A percentile compares a stretch with the other conserved stretches of the same genome.
These are phyloP conservation scores for Ophiostoma pallidulum DNA, from an alignment of 2,329 filamentous ascomycete species.

Conservation along the genomic window DNA sequence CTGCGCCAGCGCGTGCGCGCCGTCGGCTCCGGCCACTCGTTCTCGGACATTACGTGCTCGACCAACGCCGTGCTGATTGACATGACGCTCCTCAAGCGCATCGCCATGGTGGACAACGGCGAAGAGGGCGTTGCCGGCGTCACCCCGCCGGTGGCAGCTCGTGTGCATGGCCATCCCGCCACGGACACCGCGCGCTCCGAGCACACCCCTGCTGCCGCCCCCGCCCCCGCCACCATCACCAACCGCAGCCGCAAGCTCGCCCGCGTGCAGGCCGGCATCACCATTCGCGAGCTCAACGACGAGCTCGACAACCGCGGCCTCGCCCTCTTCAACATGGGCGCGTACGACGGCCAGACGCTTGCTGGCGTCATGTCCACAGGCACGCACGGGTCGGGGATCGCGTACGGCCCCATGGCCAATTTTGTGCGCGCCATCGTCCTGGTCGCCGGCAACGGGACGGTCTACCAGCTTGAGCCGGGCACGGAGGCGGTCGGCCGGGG, in stretches of 20 bases:
- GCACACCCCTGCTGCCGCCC: not conserved
- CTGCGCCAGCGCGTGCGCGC: slow-evolving; percentile 18
- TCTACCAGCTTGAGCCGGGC: slow-evolving; percentile 21
- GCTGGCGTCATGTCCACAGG: slow-evolving; percentile 19
- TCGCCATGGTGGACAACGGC: slow-evolving; percentile 16
- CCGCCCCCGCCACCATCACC: not conserved
- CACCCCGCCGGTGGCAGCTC: not conserved
- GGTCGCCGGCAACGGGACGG: slow-evolving; percentile 17
- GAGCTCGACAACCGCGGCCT: slow-evolving; percentile 19
- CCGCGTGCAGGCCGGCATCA: slow-evolving; percentile 19
- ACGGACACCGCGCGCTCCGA: too few species aligned
- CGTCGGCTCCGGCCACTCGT: slow-evolving; percentile 21
- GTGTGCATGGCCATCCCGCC: too few species aligned
- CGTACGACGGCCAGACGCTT: slow-evolving; percentile 21
- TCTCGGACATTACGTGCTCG: slow-evolving; percentile 19
- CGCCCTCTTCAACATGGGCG: slow-evolving; percentile 20
- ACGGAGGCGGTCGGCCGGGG: slow-evolving; percentile 7
- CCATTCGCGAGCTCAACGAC: slow-evolving; percentile 18
- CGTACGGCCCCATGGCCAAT: slow-evolving; percentile 17
- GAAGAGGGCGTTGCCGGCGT: slow-evolving; percentile 14
- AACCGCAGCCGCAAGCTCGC: slow-evolving; percentile 15
- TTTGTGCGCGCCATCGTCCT: slow-evolving; percentile 19
- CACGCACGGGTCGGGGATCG: slow-evolving; percentile 20
- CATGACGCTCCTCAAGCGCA: slow-evolving; percentile 14
- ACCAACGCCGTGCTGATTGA: slow-evolving; percentile 18